These are phyloP conservation scores for Dendrocalamus sinicus DNA, from an alignment of 176 grass and related monocot species.

Conservation along the genomic window DNA sequence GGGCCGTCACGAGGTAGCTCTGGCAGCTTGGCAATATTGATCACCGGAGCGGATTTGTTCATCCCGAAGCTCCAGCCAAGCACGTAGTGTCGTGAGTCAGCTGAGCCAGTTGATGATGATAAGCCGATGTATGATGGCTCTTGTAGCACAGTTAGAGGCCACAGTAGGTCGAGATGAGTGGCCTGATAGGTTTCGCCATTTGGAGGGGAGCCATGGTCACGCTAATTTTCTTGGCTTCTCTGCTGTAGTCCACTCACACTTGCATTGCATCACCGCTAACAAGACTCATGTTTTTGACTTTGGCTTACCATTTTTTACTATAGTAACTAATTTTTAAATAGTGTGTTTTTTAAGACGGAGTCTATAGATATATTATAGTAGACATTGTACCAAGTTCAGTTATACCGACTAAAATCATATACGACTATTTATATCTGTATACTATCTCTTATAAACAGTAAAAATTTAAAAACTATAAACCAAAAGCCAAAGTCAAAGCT, in stretches of 20 bases:
- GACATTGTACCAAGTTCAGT: no score
- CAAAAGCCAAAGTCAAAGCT: no score
- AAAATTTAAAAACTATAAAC: no score
- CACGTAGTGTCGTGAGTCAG: neutral
- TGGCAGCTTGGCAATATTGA: no score
- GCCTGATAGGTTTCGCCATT: conserved; percentile 20
- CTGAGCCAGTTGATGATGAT: conserved; percentile 46
- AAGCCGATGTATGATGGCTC: conserved; percentile 55
- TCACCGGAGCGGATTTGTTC: neutral
- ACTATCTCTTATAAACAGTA: no score
- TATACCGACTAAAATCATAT: no score
- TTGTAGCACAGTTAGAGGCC: conserved; percentile 31
- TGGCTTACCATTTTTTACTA: no score
- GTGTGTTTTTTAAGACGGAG: no score
- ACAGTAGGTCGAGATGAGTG: conserved; percentile 14
- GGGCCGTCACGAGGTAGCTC: no score
- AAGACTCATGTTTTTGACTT: neutral
- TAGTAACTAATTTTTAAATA: no score
- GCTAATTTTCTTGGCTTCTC: neutral
- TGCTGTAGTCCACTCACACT: neutral
- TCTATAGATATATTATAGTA: no score
- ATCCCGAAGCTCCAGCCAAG: neutral
- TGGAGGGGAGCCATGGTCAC: conserved; percentile 38
- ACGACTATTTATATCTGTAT: no score
- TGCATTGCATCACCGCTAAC: neutral